phyloP scores from a whole-genome alignment of 2,329 filamentous ascomycete species.

The Colletotrichum sp. region DNA sequence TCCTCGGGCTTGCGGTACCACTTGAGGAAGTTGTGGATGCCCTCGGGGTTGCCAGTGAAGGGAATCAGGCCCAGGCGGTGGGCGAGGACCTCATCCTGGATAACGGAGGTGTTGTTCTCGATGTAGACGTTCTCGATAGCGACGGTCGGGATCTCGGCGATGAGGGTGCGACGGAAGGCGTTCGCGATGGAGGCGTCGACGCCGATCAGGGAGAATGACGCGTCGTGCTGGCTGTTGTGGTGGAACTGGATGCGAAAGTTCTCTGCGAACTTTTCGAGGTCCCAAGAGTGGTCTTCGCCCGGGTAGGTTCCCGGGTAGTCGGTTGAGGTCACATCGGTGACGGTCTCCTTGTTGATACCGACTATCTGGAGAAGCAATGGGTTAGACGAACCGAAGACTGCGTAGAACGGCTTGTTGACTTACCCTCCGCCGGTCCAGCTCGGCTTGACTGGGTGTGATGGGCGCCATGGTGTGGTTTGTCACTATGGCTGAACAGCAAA shows the following conservation, averaged over 20 bases:
- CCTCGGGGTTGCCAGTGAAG: conserved; percentile 78
- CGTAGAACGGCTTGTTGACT: conserved; percentile 21
- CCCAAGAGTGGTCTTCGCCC: conserved; percentile 85
- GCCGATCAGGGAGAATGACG: conserved; percentile 90
- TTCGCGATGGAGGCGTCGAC: conserved; percentile 94
- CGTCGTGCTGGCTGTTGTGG: conserved; percentile 76
- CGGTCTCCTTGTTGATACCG: conserved; percentile 86
- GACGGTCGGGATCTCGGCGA: conserved; percentile 91
- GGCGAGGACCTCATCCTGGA: conserved; percentile 95
- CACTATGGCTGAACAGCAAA: conserved; percentile 16
- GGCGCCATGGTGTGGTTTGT: conserved; percentile 44
- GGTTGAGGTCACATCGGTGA: conserved; percentile 86
- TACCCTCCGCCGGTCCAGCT: conserved; percentile 68
- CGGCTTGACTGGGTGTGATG: conserved; percentile 53
- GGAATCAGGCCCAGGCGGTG: conserved; percentile 91
- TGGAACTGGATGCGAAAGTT: conserved; percentile 82
- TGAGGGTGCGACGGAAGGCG: conserved; percentile 94
- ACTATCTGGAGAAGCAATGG: conserved; percentile 66
- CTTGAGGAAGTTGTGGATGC: conserved; percentile 77
- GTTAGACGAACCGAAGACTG: background rate
- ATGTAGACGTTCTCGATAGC: conserved; percentile 95
- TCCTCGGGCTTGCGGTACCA: conserved; percentile 77
- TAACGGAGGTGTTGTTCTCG: conserved; percentile 95
- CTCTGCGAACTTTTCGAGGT: conserved; percentile 73
- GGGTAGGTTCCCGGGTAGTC: conserved; percentile 93